Evolutionary conservation across 1,284 basidiomycete species (phyloP), one percentile per base, ranked within the genome.

Genomic region (Cryptococcus neoformans): DNA sequence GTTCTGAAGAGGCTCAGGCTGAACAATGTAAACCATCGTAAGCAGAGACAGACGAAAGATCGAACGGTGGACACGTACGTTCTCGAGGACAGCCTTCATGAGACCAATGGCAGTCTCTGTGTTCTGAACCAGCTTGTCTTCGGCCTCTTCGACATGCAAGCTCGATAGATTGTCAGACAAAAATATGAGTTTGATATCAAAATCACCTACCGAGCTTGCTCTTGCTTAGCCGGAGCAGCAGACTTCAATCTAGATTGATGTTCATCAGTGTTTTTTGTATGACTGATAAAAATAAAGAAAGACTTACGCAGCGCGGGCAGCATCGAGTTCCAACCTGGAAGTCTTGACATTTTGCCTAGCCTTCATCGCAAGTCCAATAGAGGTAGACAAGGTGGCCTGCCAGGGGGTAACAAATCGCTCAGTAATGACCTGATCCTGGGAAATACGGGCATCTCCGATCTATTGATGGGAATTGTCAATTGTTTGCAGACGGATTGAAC

Each of bases 41-140:
- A 9, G 12, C 3, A 1, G 34, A 4, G 46, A 47, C 3, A 39
- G 10, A 6, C 12, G 14, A 1, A 34, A 28, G 28, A 28, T 28
- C 28, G 28, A 4, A 21, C 21, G 21, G 21, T 21, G n/a, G 5
- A 28, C 40, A 81, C 88, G 52, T 64, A 92, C 90, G 79, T 97
- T 96, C 71, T 98, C 94, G 45, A 98, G 83, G 11, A 98, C 94
- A 44, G 90, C 88, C 83, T 98, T 96, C 95, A 98, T 98, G 58
- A 96, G 83, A 11, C 90, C 92, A 73, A 99, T 98, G 1, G 95
- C 95, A 41, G 95, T 90, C 79, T 99, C 95, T 21, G 95, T 99
- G 81, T 92, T 93, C 74, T 93, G 91, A 12, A 98, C 94, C 49
- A 98, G 84, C 76, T 93, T 90, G 73, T 95, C 93, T 74, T 97